Evolutionary conservation across 371 early-diverging fungal genomes (phyloP).

Genomic region (Mucor sp.): DNA sequence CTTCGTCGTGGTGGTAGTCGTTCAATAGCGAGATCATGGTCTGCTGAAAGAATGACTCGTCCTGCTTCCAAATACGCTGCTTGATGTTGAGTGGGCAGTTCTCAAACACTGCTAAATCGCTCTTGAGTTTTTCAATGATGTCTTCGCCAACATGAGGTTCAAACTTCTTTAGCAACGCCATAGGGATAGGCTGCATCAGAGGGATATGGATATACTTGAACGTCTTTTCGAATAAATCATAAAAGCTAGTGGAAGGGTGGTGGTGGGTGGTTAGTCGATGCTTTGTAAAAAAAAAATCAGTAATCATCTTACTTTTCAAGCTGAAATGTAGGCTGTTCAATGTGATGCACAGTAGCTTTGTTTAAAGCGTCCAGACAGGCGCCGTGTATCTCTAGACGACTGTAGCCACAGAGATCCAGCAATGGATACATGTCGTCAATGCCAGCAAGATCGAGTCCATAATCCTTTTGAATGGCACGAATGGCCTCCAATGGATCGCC

Average conservation of each 20-base stretch:
- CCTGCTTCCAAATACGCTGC: slow-evolving; percentile 53
- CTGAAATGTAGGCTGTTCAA: slow-evolving; percentile 44
- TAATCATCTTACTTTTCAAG: slow-evolving; percentile 48
- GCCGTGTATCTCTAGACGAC: slow-evolving; percentile 56
- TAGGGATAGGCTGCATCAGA: slow-evolving; percentile 64
- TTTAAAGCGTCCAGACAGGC: slow-evolving; percentile 61
- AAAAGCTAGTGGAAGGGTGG: slow-evolving; percentile 34
- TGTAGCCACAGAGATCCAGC: slow-evolving; percentile 60
- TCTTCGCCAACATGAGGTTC: slow-evolving; percentile 54
- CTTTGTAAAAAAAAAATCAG: no score
- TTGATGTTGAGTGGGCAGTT: slow-evolving; percentile 47
- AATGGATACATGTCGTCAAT: slow-evolving; percentile 62
- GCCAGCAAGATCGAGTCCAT: slow-evolving; percentile 51
- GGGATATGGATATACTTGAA: slow-evolving; percentile 59
- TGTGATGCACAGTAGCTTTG: slow-evolving; percentile 34
- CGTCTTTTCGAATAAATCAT: slow-evolving; percentile 49
- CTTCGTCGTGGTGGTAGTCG: slow-evolving; percentile 45
- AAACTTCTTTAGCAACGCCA: slow-evolving; percentile 60
- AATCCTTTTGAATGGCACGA: slow-evolving; percentile 37
- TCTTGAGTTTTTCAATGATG: slow-evolving; percentile 50
- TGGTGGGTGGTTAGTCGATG: no score
- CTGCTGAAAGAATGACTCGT: slow-evolving; percentile 44
- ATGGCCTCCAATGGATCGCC: slow-evolving; percentile 46
- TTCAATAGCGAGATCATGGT: slow-evolving; percentile 45
- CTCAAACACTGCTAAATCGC: slow-evolving; percentile 50